These are phyloP conservation scores for Yamadazyma triangularis DNA, from an alignment of 1,139 yeast species.

Conservation along the genomic window DNA sequence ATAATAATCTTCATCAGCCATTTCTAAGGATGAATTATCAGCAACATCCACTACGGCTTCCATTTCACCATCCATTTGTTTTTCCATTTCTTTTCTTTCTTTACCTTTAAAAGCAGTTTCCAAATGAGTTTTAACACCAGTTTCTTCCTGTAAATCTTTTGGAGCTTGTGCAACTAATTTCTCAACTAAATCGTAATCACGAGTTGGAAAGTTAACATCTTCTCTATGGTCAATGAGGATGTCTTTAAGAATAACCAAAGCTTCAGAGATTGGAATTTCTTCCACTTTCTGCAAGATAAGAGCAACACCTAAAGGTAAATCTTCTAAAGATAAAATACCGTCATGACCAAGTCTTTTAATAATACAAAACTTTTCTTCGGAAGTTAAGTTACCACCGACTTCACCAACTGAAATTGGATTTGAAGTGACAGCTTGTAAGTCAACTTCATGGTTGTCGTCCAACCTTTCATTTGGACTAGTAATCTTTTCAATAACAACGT, in stretches of 20 bases:
- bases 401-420: slow-evolving; percentile 19
- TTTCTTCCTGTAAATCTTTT: not conserved
- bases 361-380: slow-evolving; percentile 23
- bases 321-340: slow-evolving; percentile 20
- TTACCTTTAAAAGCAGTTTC: not conserved
- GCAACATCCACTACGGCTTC: slow-evolving; percentile 23
- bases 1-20: slow-evolving; percentile 37
- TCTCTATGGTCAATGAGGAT: slow-evolving; percentile 36
- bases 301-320: slow-evolving; percentile 28
- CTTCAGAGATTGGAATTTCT: slow-evolving; percentile 31
- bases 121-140: not conserved
- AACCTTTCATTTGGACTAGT: slow-evolving; percentile 5
- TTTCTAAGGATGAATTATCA: slow-evolving; percentile 34
- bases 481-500: slow-evolving; percentile 8
- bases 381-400: slow-evolving; percentile 19
- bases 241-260: slow-evolving; percentile 36
- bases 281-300: slow-evolving; percentile 38
- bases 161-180: slow-evolving; percentile 12
- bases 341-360: slow-evolving; percentile 24
- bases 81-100: slow-evolving; percentile 2
- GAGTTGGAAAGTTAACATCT: slow-evolving; percentile 48
- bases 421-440: slow-evolving; percentile 17
- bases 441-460: slow-evolving; percentile 13
- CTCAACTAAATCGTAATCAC: slow-evolving; percentile 22
- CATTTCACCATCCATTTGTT: slow-evolving; percentile 17